phyloP scores from a whole-genome alignment of 1,284 basidiomycete species.

The Boletus calvinii region DNA sequence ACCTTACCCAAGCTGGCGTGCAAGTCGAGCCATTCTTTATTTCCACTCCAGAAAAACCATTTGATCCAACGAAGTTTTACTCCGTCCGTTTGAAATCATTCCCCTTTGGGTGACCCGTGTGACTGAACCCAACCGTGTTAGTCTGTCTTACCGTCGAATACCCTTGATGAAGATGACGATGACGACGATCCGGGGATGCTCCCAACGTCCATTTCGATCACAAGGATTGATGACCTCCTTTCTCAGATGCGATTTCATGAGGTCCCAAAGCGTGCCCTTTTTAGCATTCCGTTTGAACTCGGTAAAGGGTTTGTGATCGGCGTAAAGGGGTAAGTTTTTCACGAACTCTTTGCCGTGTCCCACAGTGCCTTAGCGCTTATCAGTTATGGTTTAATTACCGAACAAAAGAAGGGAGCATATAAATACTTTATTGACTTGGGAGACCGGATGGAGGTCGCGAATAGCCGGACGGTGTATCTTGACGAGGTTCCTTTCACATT shows the following conservation, averaged over 20 bases:
- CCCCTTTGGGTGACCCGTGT: slow-evolving; percentile 1
- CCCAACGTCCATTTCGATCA: slow-evolving; percentile 66
- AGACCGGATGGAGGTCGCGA: slow-evolving; percentile 72
- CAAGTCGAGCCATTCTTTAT: slow-evolving; percentile 93
- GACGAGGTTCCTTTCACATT: slow-evolving; percentile 57
- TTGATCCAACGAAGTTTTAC: slow-evolving; percentile 82
- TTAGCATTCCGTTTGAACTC: slow-evolving; percentile 80
- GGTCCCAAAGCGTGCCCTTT: slow-evolving; percentile 85
- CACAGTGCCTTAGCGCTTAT: slow-evolving; percentile 6
- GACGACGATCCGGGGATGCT: slow-evolving; percentile 49
- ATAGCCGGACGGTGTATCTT: slow-evolving; percentile 68
- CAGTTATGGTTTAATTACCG: slow-evolving; percentile 84
- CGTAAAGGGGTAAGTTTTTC: slow-evolving; percentile 74
- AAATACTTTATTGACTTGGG: slow-evolving; percentile 82
- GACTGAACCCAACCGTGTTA: slow-evolving; percentile 27
- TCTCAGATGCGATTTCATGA: slow-evolving; percentile 82
- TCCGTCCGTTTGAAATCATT: slow-evolving; percentile 52
- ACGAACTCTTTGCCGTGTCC: slow-evolving; percentile 3
- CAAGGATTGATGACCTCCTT: slow-evolving; percentile 76
- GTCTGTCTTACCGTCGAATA: slow-evolving; percentile 62
- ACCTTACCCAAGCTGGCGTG: slow-evolving; percentile 79
- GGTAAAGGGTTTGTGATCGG: slow-evolving; percentile 84
- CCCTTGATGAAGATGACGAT: slow-evolving; percentile 47
- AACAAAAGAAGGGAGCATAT: slow-evolving; percentile 79
- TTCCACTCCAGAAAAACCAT: slow-evolving; percentile 63